Evolutionary conservation across 768 basidiomycete species (phyloP).

Genomic region (Agrocybe praecox): DNA sequence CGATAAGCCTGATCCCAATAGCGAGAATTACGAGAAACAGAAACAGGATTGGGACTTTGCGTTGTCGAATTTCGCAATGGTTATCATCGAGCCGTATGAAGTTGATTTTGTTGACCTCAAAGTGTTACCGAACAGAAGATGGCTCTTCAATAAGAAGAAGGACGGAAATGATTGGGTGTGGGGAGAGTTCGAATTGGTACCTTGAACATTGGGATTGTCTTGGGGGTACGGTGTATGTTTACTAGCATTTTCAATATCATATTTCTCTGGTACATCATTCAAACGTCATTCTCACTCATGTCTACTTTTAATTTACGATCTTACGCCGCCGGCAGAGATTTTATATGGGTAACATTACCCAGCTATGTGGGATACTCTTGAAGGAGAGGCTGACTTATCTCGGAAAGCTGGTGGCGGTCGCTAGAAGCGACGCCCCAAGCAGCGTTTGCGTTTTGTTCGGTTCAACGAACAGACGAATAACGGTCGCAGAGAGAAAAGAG

Average conservation of each 20-base stretch:
- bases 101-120: slow-evolving; percentile 73
- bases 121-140: slow-evolving; percentile 58
- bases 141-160: slow-evolving; percentile 47
- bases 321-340: background rate
- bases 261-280: background rate
- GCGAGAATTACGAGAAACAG: slow-evolving; percentile 41
- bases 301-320: background rate
- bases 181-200: slow-evolving; percentile 64
- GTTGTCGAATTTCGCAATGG: slow-evolving; percentile 66
- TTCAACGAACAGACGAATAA: too few species aligned
- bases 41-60: slow-evolving; percentile 53
- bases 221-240: too few species aligned
- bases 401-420: background rate
- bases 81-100: slow-evolving; percentile 69
- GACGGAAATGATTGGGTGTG: slow-evolving; percentile 42
- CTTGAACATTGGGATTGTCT: slow-evolving; percentile 42
- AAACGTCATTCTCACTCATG: background rate
- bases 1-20: slow-evolving; percentile 36
- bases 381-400: too few species aligned
- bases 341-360: background rate
- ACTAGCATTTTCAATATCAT: too few species aligned
- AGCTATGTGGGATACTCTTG: background rate
- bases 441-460: too few species aligned
- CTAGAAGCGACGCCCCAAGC: too few species aligned
- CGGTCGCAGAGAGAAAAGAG: too few species aligned